phyloP scores from a whole-genome alignment of 2,329 filamentous ascomycete genomes.

The Huntiella savannae region DNA sequence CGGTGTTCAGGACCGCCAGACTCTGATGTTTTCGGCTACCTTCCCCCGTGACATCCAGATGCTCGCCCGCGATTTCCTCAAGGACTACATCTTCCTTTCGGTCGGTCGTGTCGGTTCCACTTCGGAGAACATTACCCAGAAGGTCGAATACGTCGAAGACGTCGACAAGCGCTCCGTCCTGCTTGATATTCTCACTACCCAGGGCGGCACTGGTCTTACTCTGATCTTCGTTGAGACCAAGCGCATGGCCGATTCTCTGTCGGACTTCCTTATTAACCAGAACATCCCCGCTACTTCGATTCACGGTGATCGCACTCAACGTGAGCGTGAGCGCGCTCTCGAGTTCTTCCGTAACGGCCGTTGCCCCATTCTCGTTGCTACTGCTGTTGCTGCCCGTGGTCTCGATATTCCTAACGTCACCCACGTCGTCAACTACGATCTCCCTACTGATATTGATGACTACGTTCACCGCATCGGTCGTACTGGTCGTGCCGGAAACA shows the following conservation, averaged over 20 bases:
- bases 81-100: constrained; percentile 97
- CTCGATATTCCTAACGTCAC: constrained; percentile 92
- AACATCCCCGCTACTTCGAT: constrained; percentile 96
- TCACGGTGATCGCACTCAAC: constrained; percentile 94
- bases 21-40: constrained; percentile 99
- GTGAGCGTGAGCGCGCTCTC: constrained; percentile 91
- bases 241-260: constrained; percentile 95
- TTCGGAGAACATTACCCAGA: constrained; percentile 99
- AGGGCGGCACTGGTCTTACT: constrained; percentile 64
- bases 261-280: constrained; percentile 97
- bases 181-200: constrained; percentile 90
- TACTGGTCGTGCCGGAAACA: constrained; percentile 98
- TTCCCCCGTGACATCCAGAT: constrained; percentile 99
- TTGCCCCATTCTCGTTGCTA: constrained; percentile 92
- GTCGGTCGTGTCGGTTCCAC: constrained; percentile 97
- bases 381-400: constrained; percentile 79
- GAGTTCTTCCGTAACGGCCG: constrained; percentile 94
- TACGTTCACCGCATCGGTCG: constrained; percentile 99
- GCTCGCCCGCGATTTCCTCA: constrained; percentile 94
- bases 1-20: constrained; percentile 62
- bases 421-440: constrained; percentile 97
- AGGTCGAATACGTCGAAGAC: constrained; percentile 95
- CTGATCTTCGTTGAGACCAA: constrained; percentile 99
- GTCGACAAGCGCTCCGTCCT: constrained; percentile 94
- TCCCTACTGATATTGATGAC: constrained; percentile 97